phyloP scores from a whole-genome alignment of 176 grass and related monocot genomes.

The Musa beccarii region DNA sequence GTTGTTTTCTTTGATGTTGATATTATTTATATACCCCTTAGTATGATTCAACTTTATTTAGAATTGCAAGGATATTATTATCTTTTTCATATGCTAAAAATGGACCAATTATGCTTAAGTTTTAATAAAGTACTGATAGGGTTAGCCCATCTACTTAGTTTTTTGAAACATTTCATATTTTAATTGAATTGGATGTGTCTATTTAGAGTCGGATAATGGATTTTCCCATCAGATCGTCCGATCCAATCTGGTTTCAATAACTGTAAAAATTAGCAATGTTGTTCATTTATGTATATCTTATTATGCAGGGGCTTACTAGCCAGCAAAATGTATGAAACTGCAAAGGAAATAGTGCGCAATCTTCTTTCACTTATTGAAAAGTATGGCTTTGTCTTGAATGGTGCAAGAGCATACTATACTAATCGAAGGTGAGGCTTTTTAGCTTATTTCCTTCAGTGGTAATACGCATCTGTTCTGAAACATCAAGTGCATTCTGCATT shows the following conservation, averaged over 20 bases:
- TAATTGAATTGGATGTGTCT: neutral
- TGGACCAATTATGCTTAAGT: too few relatives aligned
- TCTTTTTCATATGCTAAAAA: neutral
- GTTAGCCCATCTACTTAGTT: too few relatives aligned
- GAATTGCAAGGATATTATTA: neutral
- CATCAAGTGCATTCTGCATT: neutral
- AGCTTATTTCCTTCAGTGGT: neutral
- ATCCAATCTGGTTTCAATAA: neutral
- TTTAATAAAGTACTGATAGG: too few relatives aligned
- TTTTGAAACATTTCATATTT: neutral
- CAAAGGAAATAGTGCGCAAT: conserved; percentile 54
- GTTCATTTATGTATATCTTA: neutral
- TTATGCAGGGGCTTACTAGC: conserved; percentile 71
- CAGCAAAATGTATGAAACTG: conserved; percentile 96
- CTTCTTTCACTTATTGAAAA: conserved; percentile 65
- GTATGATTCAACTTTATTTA: too few relatives aligned
- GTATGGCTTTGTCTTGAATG: conserved; percentile 74
- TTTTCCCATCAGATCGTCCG: too few relatives aligned
- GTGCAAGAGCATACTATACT: conserved; percentile 81
- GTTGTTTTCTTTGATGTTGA: too few relatives aligned
- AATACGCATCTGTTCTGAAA: neutral
- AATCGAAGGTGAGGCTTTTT: conserved; percentile 60
- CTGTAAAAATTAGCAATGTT: neutral
- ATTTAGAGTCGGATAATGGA: too few relatives aligned
- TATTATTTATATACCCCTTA: too few relatives aligned